Percentiles rank a stretch among this genome's conserved stretches.
phyloP scores from a whole-genome alignment of 1,284 basidiomycete species.

The Moesziomyces sp. region DNA sequence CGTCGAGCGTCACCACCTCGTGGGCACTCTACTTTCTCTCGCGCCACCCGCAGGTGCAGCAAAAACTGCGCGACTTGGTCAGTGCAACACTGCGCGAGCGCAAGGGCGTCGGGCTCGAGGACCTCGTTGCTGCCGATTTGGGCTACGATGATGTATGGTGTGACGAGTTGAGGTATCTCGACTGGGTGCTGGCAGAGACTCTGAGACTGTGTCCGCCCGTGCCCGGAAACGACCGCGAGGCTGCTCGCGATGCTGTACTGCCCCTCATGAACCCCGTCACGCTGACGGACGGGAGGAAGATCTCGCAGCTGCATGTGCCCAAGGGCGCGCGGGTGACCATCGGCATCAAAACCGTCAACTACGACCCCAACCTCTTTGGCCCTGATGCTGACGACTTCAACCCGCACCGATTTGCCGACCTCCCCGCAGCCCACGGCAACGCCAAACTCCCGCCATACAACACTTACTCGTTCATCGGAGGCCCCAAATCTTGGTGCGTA shows the following conservation, averaged over 20 bases:
- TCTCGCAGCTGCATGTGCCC: conserved; percentile 40
- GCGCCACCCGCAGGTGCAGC: conserved; percentile 74
- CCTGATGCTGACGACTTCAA: conserved; percentile 55
- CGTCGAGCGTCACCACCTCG: conserved; percentile 79
- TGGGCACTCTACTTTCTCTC: conserved; percentile 81
- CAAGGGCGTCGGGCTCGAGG: conserved; percentile 35
- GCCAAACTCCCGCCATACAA: conserved; percentile 49
- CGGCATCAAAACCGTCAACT: conserved; percentile 56
- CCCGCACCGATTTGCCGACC: conserved; percentile 57
- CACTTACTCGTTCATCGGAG: conserved; percentile 46
- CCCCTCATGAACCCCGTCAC: conserved; percentile 59
- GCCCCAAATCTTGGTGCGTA: conserved; percentile 46
- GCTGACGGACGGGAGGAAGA: conserved; percentile 68
- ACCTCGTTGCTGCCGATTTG: conserved; percentile 22
- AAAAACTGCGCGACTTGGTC: conserved; percentile 39
- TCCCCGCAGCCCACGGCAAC: conserved; percentile 32
- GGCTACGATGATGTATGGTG: conserved; percentile 50
- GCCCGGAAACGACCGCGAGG: conserved; percentile 54
- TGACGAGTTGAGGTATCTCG: conserved; percentile 51
- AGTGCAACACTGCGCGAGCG: conserved; percentile 5
- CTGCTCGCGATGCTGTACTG: conserved; percentile 40
- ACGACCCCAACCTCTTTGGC: conserved; percentile 53
- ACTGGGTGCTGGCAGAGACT: conserved; percentile 54
- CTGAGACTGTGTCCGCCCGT: conserved; percentile 60
- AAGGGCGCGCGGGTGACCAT: conserved; percentile 55